phyloP scores from a whole-genome alignment of 768 basidiomycete species.

The Cyathus striatus region DNA sequence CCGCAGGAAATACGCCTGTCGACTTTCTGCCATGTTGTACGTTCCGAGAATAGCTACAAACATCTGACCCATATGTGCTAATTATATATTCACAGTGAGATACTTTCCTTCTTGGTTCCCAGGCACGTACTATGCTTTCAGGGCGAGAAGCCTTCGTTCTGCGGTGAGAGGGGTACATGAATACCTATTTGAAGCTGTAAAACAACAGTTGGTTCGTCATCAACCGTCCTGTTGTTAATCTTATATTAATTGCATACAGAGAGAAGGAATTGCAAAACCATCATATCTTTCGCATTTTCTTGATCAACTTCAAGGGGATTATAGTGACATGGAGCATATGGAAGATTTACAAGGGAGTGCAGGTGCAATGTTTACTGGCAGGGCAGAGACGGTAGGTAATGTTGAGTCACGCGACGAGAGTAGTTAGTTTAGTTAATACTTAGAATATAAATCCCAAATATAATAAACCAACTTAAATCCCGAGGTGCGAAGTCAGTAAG shows the following conservation, averaged over 20 bases:
- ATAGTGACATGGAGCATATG: background rate
- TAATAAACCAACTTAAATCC: too few relatives aligned
- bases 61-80: too few relatives aligned
- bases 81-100: constrained; percentile 20
- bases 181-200: constrained; percentile 22
- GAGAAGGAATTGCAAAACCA: constrained; percentile 10
- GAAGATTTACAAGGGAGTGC: constrained; percentile 16
- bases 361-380: constrained; percentile 29
- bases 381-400: constrained; percentile 28
- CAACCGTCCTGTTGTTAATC: constrained; percentile 1
- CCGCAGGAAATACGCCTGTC: constrained; percentile 9
- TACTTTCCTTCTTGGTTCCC: constrained; percentile 35
- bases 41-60: background rate
- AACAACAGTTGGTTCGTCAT: constrained; percentile 19
- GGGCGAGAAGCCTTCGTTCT: constrained; percentile 23
- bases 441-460: too few relatives aligned
- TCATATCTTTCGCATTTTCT: constrained; percentile 9
- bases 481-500: too few relatives aligned
- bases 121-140: constrained; percentile 27
- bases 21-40: constrained; percentile 13
- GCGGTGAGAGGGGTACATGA: constrained; percentile 23
- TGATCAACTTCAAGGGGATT: constrained; percentile 4
- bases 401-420: too few relatives aligned
- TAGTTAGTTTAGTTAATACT: too few relatives aligned
- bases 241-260: constrained; percentile 2